Evolutionary conservation across 2,329 filamentous ascomycete species (phyloP).

Genomic region (Pseudogymnoascus sp.): DNA sequence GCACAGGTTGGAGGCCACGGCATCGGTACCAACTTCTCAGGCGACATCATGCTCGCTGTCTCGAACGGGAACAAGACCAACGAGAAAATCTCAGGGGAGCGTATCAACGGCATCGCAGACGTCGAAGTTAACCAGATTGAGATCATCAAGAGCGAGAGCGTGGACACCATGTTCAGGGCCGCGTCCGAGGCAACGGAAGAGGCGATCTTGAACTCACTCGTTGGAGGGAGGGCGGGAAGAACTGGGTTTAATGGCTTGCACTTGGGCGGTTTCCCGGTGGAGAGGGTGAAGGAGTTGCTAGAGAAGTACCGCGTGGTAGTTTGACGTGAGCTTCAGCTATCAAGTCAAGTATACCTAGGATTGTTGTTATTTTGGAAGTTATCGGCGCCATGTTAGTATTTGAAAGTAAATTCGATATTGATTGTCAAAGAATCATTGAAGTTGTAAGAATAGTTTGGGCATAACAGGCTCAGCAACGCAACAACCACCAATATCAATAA

Average conservation of each 20-base stretch:
- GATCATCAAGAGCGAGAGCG: constrained; percentile 49
- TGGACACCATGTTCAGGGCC: constrained; percentile 55
- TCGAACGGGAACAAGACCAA: constrained; percentile 46
- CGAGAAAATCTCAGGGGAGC: constrained; percentile 21
- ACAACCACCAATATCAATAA: neutral
- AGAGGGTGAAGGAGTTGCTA: constrained; percentile 40
- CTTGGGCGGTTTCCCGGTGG: constrained; percentile 43
- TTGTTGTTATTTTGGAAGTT: neutral
- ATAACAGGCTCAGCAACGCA: too few relatives aligned
- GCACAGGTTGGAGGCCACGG: constrained; percentile 54
- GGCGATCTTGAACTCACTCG: constrained; percentile 55
- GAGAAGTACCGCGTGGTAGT: constrained; percentile 29
- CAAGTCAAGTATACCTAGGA: neutral
- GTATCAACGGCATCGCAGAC: constrained; percentile 22
- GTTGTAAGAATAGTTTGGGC: too few relatives aligned
- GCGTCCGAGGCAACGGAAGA: constrained; percentile 57
- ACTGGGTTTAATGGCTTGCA: constrained; percentile 43
- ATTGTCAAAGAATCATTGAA: neutral
- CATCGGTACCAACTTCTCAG: constrained; percentile 46
- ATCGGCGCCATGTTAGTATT: neutral
- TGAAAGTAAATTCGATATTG: neutral
- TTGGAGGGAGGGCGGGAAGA: constrained; percentile 52
- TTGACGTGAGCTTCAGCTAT: neutral
- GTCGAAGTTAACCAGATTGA: constrained; percentile 38
- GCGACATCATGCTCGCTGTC: constrained; percentile 61